These are phyloP conservation scores for Neurospora hispaniola DNA, from an alignment of 495 filamentous ascomycete genomes.

Conservation along the genomic window DNA sequence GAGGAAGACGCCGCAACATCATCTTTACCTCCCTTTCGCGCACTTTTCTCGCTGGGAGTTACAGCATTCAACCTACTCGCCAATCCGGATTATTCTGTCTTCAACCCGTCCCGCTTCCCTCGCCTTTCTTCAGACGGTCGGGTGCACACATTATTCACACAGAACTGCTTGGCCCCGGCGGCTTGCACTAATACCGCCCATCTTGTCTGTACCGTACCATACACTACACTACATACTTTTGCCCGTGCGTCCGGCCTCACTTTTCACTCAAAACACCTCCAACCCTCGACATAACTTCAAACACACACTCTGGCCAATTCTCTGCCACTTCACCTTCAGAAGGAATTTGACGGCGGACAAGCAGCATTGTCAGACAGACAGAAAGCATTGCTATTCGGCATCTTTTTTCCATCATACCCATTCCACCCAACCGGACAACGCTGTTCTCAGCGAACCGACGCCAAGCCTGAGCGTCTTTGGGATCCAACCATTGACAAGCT, in stretches of 20 bases:
- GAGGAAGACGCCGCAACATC: neutral
- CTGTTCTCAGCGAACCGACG: neutral
- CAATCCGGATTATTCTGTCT: too few relatives aligned
- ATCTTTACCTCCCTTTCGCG: neutral
- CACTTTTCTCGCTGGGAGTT: neutral
- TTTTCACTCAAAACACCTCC: neutral
- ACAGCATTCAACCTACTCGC: neutral
- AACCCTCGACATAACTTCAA: neutral
- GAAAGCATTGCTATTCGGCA: neutral
- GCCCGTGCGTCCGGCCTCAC: neutral
- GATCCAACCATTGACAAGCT: slow-evolving; percentile 5
- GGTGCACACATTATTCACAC: neutral
- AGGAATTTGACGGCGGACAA: neutral
- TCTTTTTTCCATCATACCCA: neutral
- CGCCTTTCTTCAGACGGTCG: neutral
- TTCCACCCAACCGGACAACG: neutral
- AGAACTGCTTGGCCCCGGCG: neutral
- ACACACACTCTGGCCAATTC: neutral
- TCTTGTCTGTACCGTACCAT: neutral
- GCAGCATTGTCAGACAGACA: neutral
- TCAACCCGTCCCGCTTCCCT: neutral
- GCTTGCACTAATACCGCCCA: neutral
- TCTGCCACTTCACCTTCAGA: neutral
- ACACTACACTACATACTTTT: neutral
- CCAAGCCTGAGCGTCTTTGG: neutral